Base-by-base conservation (phyloP, 208 protist genomes). In the Angomonas desouzai region DNA sequence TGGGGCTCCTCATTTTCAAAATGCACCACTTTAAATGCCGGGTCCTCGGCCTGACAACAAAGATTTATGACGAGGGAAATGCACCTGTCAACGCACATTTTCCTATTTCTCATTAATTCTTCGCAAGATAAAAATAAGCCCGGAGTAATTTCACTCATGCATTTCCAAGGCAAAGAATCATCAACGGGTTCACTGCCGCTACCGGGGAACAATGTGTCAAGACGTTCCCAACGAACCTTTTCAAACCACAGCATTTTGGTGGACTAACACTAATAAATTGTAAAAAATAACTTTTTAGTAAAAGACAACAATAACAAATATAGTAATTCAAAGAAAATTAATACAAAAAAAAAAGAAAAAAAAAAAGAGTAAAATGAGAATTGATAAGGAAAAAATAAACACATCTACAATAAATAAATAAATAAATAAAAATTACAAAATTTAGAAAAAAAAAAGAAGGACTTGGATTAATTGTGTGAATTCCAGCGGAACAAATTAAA, bases 61-160 rank as follows among this genome's bases (percentile, higher is more conserved):
- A 94, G 55, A 23, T 82, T 88, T 43, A 94, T 70, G 16, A 94
- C 74, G 28, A 94, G 74, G 20, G 74, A 58, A 25, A 87, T 79
- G 3, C 79, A 74, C 25, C 36, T 63, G 7, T 62, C 48, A 0
- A 75, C 20, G 28, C 67, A 76, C n/a, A 61, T 62, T 45, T 65
- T 51, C 30, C 79, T 65, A 53, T 89, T 71, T 29, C 63, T 55
- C 34, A 76, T 67, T 33, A 77, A 68, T 10, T 77, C 64, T 28
- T 88, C 85, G 57, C 85, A 92, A 29, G 89, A 86, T 18, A 94
- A 60, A 62, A 77, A 89, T 0, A 94, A 58, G 16, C 89, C 83
- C 38, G 85, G 77, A 18, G 88, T 72, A n/a, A 94, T 70, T 67
- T 92, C 81, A 67, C 81, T 91, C 18, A 92, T 30, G 38, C 70